Conservation (phyloP, 805 yeast species). For the Groenewaldozyma tartarivorans region DNA sequence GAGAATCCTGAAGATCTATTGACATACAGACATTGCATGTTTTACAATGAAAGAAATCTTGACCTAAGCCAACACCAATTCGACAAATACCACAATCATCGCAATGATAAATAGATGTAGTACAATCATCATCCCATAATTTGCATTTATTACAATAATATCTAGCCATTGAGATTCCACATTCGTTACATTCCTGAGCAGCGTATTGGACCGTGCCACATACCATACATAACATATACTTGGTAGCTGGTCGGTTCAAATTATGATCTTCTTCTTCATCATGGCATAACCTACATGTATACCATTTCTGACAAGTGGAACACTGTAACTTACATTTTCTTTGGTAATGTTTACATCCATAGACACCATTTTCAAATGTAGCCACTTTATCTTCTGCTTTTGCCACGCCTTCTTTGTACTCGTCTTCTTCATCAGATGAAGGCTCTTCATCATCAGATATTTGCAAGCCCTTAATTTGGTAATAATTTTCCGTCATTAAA, state of each 20-base stretch:
- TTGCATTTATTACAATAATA: slow-evolving; percentile 75
- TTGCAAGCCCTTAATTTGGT: slow-evolving; percentile 12
- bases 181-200: slow-evolving; percentile 53
- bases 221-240: slow-evolving; percentile 69
- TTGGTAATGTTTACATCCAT: slow-evolving; percentile 80
- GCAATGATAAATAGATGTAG: slow-evolving; percentile 83
- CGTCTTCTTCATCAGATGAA: slow-evolving; percentile 11
- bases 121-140: slow-evolving; percentile 74
- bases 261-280: slow-evolving; percentile 53
- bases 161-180: slow-evolving; percentile 57
- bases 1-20: slow-evolving; percentile 65
- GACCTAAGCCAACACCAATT: slow-evolving; percentile 76
- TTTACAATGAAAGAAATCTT: slow-evolving; percentile 86
- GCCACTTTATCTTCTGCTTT: slow-evolving; percentile 26
- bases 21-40: slow-evolving; percentile 84
- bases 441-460: slow-evolving; percentile 1
- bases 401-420: slow-evolving; percentile 9
- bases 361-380: slow-evolving; percentile 33
- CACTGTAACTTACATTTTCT: slow-evolving; percentile 80
- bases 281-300: slow-evolving; percentile 78
- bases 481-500: slow-evolving; percentile 29
- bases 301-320: slow-evolving; percentile 64
- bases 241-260: slow-evolving; percentile 48
- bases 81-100: slow-evolving; percentile 90
- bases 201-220: slow-evolving; percentile 74